Evolutionary conservation across 805 yeast genomes (phyloP).

Genomic region (Ogataea parapolymorpha): DNA sequence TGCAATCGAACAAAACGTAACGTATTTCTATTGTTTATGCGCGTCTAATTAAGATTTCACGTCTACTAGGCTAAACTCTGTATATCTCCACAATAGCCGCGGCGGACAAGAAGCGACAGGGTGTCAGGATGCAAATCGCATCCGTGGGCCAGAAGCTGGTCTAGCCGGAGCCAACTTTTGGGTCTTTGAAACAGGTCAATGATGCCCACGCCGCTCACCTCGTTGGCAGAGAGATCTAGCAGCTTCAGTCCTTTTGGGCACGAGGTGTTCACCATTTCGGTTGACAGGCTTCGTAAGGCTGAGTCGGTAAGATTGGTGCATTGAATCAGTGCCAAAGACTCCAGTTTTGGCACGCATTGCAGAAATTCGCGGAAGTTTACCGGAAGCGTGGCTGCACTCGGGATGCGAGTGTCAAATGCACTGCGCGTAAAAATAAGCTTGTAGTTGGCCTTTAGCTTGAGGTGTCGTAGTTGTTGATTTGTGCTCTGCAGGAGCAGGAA

Average conservation of each 20-base stretch:
- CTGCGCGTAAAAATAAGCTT: slow-evolving; percentile 17
- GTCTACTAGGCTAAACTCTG: slow-evolving; percentile 4
- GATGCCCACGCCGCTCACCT: slow-evolving; percentile 24
- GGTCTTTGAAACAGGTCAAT: slow-evolving; percentile 25
- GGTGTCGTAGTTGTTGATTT: slow-evolving; percentile 1
- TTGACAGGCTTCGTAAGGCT: slow-evolving; percentile 15
- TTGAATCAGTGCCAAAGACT: slow-evolving; percentile 13
- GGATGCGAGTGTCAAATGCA: slow-evolving; percentile 11
- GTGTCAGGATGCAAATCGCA: slow-evolving; percentile 23
- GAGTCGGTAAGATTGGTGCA: slow-evolving; percentile 22
- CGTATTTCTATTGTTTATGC: neutral
- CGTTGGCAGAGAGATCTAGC: slow-evolving; percentile 22
- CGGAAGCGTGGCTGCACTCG: slow-evolving; percentile 2
- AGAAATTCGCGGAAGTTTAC: slow-evolving; percentile 14
- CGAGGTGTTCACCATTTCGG: slow-evolving; percentile 5
- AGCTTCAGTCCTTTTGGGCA: slow-evolving; percentile 5
- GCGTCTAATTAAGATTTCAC: neutral
- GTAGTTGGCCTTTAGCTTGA: slow-evolving; percentile 13
- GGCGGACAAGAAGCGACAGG: slow-evolving; percentile 6
- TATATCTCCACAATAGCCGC: slow-evolving; percentile 15
- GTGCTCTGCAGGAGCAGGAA: slow-evolving; percentile 12
- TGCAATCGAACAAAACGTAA: neutral
- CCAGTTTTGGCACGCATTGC: slow-evolving; percentile 13
- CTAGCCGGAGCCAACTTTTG: slow-evolving; percentile 16
- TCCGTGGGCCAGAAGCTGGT: slow-evolving; percentile 15